Conservation (phyloP, 2,329 filamentous ascomycete genomes). For the Uncinocarpus reesii region DNA sequence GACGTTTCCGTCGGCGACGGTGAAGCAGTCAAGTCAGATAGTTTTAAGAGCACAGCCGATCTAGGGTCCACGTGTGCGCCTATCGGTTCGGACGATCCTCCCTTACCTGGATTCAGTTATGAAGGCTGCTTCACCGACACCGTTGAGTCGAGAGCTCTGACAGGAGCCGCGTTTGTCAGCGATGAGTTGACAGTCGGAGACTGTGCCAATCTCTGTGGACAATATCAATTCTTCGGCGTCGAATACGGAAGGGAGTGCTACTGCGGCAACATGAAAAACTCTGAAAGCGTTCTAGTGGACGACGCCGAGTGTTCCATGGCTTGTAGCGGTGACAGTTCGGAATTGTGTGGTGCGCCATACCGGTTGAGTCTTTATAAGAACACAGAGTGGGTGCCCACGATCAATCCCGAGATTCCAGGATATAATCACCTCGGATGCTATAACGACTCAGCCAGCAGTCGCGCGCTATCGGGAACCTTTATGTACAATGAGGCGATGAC, state of each 20-base stretch:
- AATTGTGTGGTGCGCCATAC: conserved; percentile 11
- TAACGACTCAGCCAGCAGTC: conserved; percentile 11
- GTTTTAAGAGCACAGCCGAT: conserved; percentile 12
- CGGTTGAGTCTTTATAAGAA: conserved; percentile 14
- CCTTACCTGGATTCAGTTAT: conserved; percentile 3
- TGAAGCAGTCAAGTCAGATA: conserved; percentile 2
- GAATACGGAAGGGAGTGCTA: conserved; percentile 15
- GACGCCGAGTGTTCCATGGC: conserved; percentile 10
- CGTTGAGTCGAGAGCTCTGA: conserved; percentile 7
- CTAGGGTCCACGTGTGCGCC: conserved; percentile 9
- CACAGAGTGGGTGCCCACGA: conserved; percentile 10
- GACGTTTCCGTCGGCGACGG: conserved; percentile 9
- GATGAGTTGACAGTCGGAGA: conserved; percentile 10
- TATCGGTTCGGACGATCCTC: conserved; percentile 5
- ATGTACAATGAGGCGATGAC: conserved; percentile 12
- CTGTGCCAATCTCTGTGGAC: conserved; percentile 9
- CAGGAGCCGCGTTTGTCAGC: conserved; percentile 4
- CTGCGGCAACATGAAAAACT: conserved; percentile 9
- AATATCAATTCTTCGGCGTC: conserved; percentile 14
- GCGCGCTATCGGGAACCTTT: conserved; percentile 11
- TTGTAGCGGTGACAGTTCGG: conserved; percentile 12
- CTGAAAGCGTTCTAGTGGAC: neutral
- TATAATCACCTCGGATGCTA: conserved; percentile 14
- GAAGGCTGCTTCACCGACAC: conserved; percentile 16
- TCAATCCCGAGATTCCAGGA: conserved; percentile 12